Percentiles rank a stretch among this genome's conserved stretches.
Evolutionary conservation across 148 eudicot genomes (phyloP).

Genomic region (Silene conica): DNA sequence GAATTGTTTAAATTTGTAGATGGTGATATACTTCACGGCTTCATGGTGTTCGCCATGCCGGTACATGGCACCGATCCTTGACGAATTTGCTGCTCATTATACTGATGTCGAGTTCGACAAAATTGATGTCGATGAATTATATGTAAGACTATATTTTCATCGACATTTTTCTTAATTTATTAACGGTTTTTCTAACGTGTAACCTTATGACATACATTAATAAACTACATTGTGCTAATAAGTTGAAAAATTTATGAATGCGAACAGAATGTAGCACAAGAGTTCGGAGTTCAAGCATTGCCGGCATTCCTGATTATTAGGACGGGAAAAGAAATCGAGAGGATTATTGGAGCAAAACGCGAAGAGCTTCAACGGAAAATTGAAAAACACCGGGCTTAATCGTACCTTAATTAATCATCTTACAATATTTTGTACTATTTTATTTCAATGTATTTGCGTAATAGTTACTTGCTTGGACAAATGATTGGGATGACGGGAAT

Average conservation of each 20-base stretch:
- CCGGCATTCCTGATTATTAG: conserved; percentile 44
- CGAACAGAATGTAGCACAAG: conserved; percentile 36
- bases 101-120: conserved; percentile 14
- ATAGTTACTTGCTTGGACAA: too few relatives aligned
- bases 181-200: too few relatives aligned
- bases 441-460: too few relatives aligned
- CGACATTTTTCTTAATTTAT: too few relatives aligned
- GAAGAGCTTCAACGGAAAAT: conserved; percentile 46
- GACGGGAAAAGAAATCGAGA: conserved; percentile 44
- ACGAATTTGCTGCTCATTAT: conserved; percentile 52
- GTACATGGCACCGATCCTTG: conserved; percentile 45
- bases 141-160: too few relatives aligned
- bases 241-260: too few relatives aligned
- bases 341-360: conserved; percentile 35
- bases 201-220: too few relatives aligned
- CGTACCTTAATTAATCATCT: neutral
- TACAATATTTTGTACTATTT: too few relatives aligned
- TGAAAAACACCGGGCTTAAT: conserved; percentile 31
- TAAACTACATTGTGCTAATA: too few relatives aligned
- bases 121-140: too few relatives aligned
- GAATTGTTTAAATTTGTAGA: conserved; percentile 12
- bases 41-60: conserved; percentile 71
- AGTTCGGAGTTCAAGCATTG: conserved; percentile 37
- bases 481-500: too few relatives aligned
- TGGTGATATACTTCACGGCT: conserved; percentile 60